These are phyloP conservation scores for Hypoxylon sp. DNA, from an alignment of 2,329 filamentous ascomycete species.

Conservation along the genomic window DNA sequence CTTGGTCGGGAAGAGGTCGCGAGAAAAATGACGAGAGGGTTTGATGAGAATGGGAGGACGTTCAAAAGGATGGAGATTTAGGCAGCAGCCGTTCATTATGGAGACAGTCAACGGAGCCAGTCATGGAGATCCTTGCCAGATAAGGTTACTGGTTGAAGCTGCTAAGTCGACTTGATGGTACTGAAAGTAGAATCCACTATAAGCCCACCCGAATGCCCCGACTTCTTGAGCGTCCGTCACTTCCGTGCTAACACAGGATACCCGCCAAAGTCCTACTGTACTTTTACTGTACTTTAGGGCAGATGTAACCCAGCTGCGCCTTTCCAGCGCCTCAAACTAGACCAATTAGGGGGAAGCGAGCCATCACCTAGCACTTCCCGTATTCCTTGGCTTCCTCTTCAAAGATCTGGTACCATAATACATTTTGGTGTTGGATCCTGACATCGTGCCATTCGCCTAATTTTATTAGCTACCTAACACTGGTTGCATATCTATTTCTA, in stretches of 20 bases:
- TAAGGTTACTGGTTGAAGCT: slow-evolving; percentile 8
- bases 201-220: slow-evolving; percentile 1
- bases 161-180: slow-evolving; percentile 24
- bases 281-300: slow-evolving; percentile 24
- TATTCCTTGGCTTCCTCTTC: too few species aligned
- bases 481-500: background rate
- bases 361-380: slow-evolving; percentile 19
- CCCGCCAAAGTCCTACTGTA: slow-evolving; percentile 40
- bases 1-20: slow-evolving; percentile 16
- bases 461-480: slow-evolving; percentile 7
- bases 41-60: slow-evolving; percentile 29
- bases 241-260: slow-evolving; percentile 34
- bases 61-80: slow-evolving; percentile 45
- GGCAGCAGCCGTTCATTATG: slow-evolving; percentile 45
- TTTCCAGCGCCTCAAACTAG: slow-evolving; percentile 39
- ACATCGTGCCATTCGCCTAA: slow-evolving; percentile 27
- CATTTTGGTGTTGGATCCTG: too few species aligned
- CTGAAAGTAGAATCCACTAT: slow-evolving; percentile 11
- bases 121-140: slow-evolving; percentile 34
- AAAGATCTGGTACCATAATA: too few species aligned
- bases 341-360: slow-evolving; percentile 29
- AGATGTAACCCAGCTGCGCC: slow-evolving; percentile 42
- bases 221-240: slow-evolving; percentile 19
- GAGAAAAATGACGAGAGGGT: slow-evolving; percentile 21
- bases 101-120: slow-evolving; percentile 33